These are phyloP conservation scores for Podospora bellae-mahoneyi DNA, from an alignment of 495 filamentous ascomycete species.

Conservation along the genomic window DNA sequence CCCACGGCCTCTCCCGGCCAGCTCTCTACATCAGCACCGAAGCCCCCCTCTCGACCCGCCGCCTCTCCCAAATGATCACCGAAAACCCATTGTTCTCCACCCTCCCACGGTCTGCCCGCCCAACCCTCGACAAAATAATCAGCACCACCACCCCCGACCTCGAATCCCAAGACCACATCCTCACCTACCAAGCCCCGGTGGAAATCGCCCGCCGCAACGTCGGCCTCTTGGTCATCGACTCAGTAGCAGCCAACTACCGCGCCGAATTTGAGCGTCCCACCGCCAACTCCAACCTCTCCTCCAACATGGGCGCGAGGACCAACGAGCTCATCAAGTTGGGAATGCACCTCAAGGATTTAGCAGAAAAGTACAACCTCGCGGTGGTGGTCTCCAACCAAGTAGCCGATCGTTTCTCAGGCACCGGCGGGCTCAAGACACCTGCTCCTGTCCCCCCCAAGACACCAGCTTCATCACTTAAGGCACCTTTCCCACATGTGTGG, in stretches of 20 bases:
- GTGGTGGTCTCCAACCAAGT: constrained; percentile 95
- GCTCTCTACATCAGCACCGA: constrained; percentile 97
- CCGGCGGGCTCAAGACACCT: constrained; percentile 18
- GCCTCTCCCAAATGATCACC: constrained; percentile 73
- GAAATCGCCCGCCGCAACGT: constrained; percentile 70
- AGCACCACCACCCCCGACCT: constrained; percentile 85
- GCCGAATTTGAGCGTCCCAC: constrained; percentile 71
- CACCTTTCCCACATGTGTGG: constrained; percentile 18
- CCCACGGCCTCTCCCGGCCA: constrained; percentile 62
- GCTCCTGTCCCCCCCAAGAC: not conserved
- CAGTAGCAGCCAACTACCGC: constrained; percentile 89
- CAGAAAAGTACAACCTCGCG: constrained; percentile 67
- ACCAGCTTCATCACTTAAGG: constrained; percentile 9
- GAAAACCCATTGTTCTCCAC: constrained; percentile 58
- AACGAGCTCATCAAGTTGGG: constrained; percentile 73
- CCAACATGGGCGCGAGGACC: constrained; percentile 59
- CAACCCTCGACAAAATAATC: constrained; percentile 67
- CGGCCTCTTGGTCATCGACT: constrained; percentile 82
- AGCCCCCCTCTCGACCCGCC: constrained; percentile 71
- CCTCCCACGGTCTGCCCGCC: constrained; percentile 44
- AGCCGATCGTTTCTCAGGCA: constrained; percentile 70
- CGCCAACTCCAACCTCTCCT: constrained; percentile 26
- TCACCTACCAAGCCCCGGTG: constrained; percentile 85
- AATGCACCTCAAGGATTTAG: constrained; percentile 69
- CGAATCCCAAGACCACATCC: constrained; percentile 92